A percentile compares a stretch with the other conserved stretches of the same genome.
phyloP scores from a whole-genome alignment of 2,329 filamentous ascomycete genomes.

The Myriosclerotinia scirpicola region DNA sequence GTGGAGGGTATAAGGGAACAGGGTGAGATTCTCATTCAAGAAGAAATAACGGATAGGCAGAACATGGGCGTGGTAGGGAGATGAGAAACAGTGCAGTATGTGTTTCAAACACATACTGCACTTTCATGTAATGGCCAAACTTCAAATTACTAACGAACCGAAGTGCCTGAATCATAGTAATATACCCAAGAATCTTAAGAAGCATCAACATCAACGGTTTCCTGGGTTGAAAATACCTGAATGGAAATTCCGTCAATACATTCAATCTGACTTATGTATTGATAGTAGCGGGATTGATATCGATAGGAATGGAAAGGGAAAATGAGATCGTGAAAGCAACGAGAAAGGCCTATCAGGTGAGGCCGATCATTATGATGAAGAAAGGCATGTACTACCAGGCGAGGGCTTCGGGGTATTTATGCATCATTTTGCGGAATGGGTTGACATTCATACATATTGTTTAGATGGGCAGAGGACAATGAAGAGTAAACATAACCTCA shows the following conservation, averaged over 20 bases:
- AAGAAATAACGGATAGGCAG: background rate
- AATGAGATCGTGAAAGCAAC: constrained; percentile 64
- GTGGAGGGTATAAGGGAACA: no score
- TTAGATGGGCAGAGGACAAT: background rate
- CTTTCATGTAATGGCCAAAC: constrained; percentile 53
- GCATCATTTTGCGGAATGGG: background rate
- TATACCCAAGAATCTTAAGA: constrained; percentile 73
- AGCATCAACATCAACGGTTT: constrained; percentile 73
- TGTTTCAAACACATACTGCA: background rate
- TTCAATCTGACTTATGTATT: constrained; percentile 71
- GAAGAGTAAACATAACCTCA: background rate
- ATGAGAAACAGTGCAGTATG: background rate
- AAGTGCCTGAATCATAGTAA: constrained; percentile 61
- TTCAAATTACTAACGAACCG: constrained; percentile 51
- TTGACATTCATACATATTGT: background rate
- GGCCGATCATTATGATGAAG: constrained; percentile 21
- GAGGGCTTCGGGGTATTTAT: constrained; percentile 11
- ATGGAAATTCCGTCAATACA: constrained; percentile 69
- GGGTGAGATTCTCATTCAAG: no score
- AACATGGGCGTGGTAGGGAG: background rate
- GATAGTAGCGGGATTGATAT: constrained; percentile 68
- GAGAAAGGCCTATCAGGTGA: constrained; percentile 62
- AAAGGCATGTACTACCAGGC: constrained; percentile 17
- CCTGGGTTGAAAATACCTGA: constrained; percentile 71
- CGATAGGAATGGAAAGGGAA: constrained; percentile 63